Evolutionary conservation across 768 basidiomycete genomes (phyloP).

Genomic region (Calvatia gigantea): DNA sequence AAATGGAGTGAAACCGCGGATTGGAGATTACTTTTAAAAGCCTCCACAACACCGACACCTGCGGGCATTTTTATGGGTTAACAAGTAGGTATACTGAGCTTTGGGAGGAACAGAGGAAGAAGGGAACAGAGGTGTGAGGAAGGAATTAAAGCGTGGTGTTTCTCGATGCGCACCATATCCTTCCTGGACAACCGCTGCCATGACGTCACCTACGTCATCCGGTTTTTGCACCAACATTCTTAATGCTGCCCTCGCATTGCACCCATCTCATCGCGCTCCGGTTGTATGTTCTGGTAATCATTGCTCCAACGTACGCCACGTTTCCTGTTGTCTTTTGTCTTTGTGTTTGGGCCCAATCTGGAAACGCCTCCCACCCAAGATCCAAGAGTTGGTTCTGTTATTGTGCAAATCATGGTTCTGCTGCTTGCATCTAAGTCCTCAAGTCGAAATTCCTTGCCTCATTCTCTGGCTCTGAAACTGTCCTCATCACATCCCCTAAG

Average conservation of each 20-base stretch:
- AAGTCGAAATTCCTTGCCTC: no score
- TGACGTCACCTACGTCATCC: conserved; percentile 11
- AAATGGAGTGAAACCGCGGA: conserved; percentile 13
- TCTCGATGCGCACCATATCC: conserved; percentile 2
- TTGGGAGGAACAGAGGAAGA: not conserved
- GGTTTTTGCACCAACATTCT: not conserved
- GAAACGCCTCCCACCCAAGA: not conserved
- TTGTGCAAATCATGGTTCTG: no score
- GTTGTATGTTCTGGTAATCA: no score
- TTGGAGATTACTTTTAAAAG: conserved; percentile 72
- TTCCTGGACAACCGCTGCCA: not conserved
- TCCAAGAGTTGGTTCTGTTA: no score
- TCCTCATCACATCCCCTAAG: no score
- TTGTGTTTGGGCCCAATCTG: not conserved
- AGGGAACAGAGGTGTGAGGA: not conserved
- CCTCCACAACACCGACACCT: conserved; percentile 66
- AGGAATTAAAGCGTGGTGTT: not conserved
- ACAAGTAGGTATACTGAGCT: not conserved
- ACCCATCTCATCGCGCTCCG: no score
- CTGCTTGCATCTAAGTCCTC: no score
- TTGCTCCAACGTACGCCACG: not conserved
- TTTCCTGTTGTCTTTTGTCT: not conserved
- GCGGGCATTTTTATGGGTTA: conserved; percentile 46
- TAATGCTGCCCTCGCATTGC: not conserved
- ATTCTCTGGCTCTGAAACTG: no score